Evolutionary conservation across 257 asterid genomes (phyloP), one percentile per base, ranked within the genome.

Genomic region (Lycium ferocissimum): DNA sequence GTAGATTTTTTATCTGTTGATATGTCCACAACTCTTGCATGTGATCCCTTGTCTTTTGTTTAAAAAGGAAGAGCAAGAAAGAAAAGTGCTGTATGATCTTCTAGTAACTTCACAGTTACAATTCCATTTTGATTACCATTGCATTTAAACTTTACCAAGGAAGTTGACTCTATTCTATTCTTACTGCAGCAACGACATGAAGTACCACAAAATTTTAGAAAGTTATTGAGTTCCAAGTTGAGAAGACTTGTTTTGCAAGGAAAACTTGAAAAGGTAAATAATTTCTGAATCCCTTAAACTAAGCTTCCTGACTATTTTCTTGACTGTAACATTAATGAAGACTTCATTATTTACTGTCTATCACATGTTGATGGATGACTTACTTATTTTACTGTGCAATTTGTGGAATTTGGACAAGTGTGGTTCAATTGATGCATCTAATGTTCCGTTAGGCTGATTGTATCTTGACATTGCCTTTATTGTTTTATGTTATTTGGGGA

Each of bases 251-350:
- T 91, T 61, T 22, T 63, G 78, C 90, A 89, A 86, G 95, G 92
- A 78, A 92, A 85, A 75, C 79, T 93, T 72, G 93, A 88, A 82
- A 92, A 86, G 97, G 97, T 92, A 83, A 53, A 75, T 84, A 66
- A 61, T 61, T 84, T 49, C 70, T 85, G 47, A 38, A 35, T 33
- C 76, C 71, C 73, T 26, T 49, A 40, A 8, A 58, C 66, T 78
- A 78, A 33, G 82, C 82, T 78, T 33, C 82, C 13, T 14, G 82
- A 53, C 66, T 17, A 70, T 17, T 70, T 69, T 65, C 53, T 37
- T 65, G 33, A 70, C 53, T 14, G 79, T 15, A 0, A 18, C 79
- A 38, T 18, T 76, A 76, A 14, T 76, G 4, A 12, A 66, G 38
- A 45, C 49, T 53, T 78, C 65, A 4, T 51, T 33, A 15, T 53